Percentiles rank a stretch among this genome's conserved stretches.
Evolutionary conservation across 2,329 filamentous ascomycete species (phyloP).

Genomic region (Stromatinia cepivora): DNA sequence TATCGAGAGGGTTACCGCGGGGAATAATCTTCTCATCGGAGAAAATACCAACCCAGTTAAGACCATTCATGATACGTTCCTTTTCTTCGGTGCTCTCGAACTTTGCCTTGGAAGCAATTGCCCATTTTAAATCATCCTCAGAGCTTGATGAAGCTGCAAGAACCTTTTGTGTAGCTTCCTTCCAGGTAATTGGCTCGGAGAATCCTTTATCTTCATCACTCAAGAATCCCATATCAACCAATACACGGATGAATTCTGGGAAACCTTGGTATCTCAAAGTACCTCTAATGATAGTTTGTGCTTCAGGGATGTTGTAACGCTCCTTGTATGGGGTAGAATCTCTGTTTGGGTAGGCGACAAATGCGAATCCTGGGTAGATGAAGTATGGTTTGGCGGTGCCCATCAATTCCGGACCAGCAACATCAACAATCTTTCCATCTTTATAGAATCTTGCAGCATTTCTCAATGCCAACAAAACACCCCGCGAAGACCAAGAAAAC

Average conservation of each 20-base stretch:
- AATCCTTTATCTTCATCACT: constrained; percentile 65
- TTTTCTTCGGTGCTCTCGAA: constrained; percentile 70
- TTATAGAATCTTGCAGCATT: constrained; percentile 84
- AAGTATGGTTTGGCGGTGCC: constrained; percentile 82
- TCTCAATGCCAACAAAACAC: constrained; percentile 81
- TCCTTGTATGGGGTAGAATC: constrained; percentile 86
- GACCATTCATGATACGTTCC: constrained; percentile 66
- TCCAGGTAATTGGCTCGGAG: constrained; percentile 72
- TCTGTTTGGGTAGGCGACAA: constrained; percentile 91
- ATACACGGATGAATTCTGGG: constrained; percentile 82
- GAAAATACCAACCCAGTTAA: constrained; percentile 72
- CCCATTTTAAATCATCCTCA: constrained; percentile 69
- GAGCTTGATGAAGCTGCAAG: constrained; percentile 65
- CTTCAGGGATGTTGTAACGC: constrained; percentile 89
- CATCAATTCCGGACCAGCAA: constrained; percentile 73
- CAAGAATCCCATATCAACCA: constrained; percentile 90
- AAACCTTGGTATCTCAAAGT: constrained; percentile 88
- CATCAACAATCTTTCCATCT: constrained; percentile 71
- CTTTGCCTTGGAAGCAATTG: constrained; percentile 72
- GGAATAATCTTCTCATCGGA: constrained; percentile 68
- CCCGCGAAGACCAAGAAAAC: constrained; percentile 67
- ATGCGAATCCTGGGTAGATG: constrained; percentile 79
- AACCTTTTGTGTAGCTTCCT: constrained; percentile 78
- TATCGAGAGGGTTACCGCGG: constrained; percentile 79
- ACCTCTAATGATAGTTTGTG: constrained; percentile 77